Conservation (phyloP, 805 yeast species). For the Ogataea salicorniae region DNA sequence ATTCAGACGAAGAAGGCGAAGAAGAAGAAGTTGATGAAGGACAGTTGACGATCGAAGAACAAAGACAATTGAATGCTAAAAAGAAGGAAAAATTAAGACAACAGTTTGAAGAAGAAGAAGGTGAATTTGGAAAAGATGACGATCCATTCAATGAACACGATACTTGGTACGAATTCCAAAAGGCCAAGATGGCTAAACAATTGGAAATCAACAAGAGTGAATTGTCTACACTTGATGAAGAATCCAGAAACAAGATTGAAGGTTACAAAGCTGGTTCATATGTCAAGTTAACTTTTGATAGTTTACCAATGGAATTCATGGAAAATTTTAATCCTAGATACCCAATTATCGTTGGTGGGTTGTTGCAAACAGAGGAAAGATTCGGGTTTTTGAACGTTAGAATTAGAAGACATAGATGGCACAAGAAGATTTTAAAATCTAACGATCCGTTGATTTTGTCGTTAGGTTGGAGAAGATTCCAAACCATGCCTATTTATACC, state of each 20-base stretch:
- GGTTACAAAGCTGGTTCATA: slow-evolving; percentile 93
- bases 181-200: slow-evolving; percentile 95
- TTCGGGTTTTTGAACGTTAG: slow-evolving; percentile 92
- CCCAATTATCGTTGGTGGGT: slow-evolving; percentile 88
- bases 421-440: slow-evolving; percentile 88
- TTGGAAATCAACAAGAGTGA: slow-evolving; percentile 86
- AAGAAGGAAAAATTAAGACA: slow-evolving; percentile 84
- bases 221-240: slow-evolving; percentile 65
- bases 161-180: slow-evolving; percentile 96
- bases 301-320: slow-evolving; percentile 83
- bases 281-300: slow-evolving; percentile 80
- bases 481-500: slow-evolving; percentile 91
- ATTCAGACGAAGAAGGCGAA: slow-evolving; percentile 38
- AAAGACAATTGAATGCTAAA: slow-evolving; percentile 75
- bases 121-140: slow-evolving; percentile 71
- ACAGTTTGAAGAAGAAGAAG: slow-evolving; percentile 85
- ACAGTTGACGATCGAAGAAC: slow-evolving; percentile 58
- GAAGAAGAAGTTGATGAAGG: slow-evolving; percentile 37
- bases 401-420: slow-evolving; percentile 98
- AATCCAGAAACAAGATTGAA: slow-evolving; percentile 75
- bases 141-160: slow-evolving; percentile 67
- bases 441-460: slow-evolving; percentile 94
- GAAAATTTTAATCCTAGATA: slow-evolving; percentile 79
- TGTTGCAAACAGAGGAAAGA: slow-evolving; percentile 83
- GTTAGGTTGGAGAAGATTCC: slow-evolving; percentile 98